Evolutionary conservation across 1,284 basidiomycete species (phyloP), one percentile per base, ranked within the genome.

Genomic region (Moniliophthora roreri): DNA sequence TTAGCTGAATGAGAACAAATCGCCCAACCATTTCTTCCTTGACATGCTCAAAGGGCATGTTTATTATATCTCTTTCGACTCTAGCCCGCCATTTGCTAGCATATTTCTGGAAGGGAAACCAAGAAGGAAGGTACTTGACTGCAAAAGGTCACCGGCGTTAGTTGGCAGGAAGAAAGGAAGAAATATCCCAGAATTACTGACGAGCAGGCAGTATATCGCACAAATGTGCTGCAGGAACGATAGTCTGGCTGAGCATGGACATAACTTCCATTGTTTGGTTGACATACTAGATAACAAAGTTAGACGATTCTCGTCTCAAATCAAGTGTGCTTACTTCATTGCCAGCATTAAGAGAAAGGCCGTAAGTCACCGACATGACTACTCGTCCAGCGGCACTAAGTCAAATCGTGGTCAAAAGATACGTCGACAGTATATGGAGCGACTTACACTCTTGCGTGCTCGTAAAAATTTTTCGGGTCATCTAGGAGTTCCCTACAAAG

Each of bases 391-490:
- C 42, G 23, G 44, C 44, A 21, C 52, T 51, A 50, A 32, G 28
- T 6, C 28, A 32, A 32, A 32, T 6, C 36, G 60, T n/a, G n/a
- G n/a, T 63, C 38, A 5, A n/a, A 39, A 32, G 23, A 16, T 28
- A 52, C 15, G 35, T 21, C 10, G 6, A 2, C 23, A 39, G 26
- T 8, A 20, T 18, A 34, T 32, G 18, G 39, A 1, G 18, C 4
- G 20, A 50, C 65, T 41, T 38, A 68, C 66, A 68, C 53, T 37
- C 66, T 56, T 39, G 67, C 52, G 49, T 64, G 58, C 4, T 42
- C 44, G 15, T 61, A 53, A 39, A 67, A 68, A 20, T 60, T 54
- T 4, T 57, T 37, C 4, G 66, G 66, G 1, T 39, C 42, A 2
- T 59, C 54, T 9, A 68, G 7, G 16, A 68, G 34, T 26, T 49